Evolutionary conservation across 2,329 filamentous ascomycete species (phyloP).

Genomic region (Lachnellula arida): DNA sequence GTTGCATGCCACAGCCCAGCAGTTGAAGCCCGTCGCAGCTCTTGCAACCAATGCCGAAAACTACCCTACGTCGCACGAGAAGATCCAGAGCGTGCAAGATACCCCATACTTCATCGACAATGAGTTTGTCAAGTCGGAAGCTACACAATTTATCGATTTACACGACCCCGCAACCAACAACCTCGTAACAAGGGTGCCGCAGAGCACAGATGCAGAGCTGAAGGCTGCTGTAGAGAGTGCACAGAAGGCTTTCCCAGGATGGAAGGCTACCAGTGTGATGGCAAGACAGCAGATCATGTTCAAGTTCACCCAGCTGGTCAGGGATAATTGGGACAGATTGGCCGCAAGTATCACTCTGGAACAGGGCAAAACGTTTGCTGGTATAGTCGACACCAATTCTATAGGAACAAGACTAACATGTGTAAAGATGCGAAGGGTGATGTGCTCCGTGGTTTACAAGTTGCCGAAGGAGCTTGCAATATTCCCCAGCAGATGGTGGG

Average conservation of each 20-base stretch:
- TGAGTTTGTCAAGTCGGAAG: constrained; percentile 63
- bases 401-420: neutral
- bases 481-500: constrained; percentile 80
- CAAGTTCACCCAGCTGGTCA: constrained; percentile 73
- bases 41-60: constrained; percentile 51
- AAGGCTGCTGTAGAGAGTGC: constrained; percentile 71
- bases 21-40: constrained; percentile 49
- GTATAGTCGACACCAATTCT: constrained; percentile 14
- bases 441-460: constrained; percentile 76
- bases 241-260: constrained; percentile 68
- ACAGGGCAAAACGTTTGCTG: constrained; percentile 80
- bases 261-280: constrained; percentile 68
- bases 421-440: constrained; percentile 67
- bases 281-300: constrained; percentile 82
- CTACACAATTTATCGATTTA: constrained; percentile 72
- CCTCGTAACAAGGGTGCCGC: constrained; percentile 75
- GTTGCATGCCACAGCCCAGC: constrained; percentile 53
- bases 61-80: constrained; percentile 69
- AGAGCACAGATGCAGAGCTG: constrained; percentile 75
- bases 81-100: constrained; percentile 61
- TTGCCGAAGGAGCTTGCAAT: constrained; percentile 76
- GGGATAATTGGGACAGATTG: constrained; percentile 79
- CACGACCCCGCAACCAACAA: constrained; percentile 83
- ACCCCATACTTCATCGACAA: constrained; percentile 83
- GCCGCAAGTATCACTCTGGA: constrained; percentile 82